phyloP scores from a whole-genome alignment of 495 filamentous ascomycete genomes.

The Trichoderma erinaceum region DNA sequence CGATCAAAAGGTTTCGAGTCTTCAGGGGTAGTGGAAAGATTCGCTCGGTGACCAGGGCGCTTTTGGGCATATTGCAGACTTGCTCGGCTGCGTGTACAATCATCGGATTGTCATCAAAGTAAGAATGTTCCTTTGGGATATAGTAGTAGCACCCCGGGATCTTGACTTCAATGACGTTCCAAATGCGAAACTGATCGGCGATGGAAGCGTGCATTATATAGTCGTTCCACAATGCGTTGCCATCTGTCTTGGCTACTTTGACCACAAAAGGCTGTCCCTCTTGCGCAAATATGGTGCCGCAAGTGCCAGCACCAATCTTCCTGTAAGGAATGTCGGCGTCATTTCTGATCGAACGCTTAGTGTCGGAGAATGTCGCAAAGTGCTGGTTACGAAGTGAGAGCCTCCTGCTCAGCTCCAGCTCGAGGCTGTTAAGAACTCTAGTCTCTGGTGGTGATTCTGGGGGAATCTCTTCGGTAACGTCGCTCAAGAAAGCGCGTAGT shows the following conservation, averaged over 20 bases:
- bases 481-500: too few relatives aligned
- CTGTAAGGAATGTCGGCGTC: not conserved
- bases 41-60: slow-evolving; percentile 15
- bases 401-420: too few relatives aligned
- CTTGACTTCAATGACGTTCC: not conserved
- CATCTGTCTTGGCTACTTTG: slow-evolving; percentile 6
- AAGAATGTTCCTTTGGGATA: not conserved
- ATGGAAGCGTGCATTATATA: not conserved
- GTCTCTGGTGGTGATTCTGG: too few relatives aligned
- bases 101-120: not conserved
- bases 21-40: slow-evolving; percentile 17
- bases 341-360: too few relatives aligned
- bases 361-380: too few relatives aligned
- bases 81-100: not conserved
- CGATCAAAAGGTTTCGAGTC: slow-evolving; percentile 20
- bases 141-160: not conserved
- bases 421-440: too few relatives aligned
- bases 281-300: slow-evolving; percentile 20
- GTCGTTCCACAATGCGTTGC: not conserved
- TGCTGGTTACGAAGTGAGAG: too few relatives aligned
- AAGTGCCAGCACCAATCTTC: slow-evolving; percentile 23
- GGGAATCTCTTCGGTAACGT: too few relatives aligned
- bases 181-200: not conserved
- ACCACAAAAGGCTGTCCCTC: not conserved
- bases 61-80: slow-evolving; percentile 9